phyloP scores from a whole-genome alignment of 2,329 filamentous ascomycete genomes.

The Chrysosporium keratinophilum region DNA sequence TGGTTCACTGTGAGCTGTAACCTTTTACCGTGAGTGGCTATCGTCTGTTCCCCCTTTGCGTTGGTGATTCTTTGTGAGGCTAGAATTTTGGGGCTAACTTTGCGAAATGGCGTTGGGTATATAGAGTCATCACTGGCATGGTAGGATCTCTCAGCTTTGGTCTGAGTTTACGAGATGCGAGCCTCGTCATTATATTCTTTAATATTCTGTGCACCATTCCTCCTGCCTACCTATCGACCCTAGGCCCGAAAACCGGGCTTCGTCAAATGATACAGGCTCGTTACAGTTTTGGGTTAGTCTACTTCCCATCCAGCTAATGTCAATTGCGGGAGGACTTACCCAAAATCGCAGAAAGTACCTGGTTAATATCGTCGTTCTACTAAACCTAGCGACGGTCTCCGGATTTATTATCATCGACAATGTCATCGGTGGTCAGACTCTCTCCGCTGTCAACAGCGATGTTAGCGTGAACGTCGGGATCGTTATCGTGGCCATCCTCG shows the following conservation, averaged over 20 bases:
- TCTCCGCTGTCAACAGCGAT: constrained; percentile 54
- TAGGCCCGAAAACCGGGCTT: constrained; percentile 25
- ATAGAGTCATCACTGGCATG: constrained; percentile 17
- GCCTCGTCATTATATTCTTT: constrained; percentile 22
- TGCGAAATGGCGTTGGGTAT: not conserved
- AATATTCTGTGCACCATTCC: constrained; percentile 21
- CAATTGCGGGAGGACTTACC: not conserved
- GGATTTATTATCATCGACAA: constrained; percentile 55
- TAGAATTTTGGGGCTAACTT: not conserved
- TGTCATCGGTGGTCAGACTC: constrained; percentile 57
- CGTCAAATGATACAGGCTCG: constrained; percentile 24
- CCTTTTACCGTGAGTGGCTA: constrained; percentile 44
- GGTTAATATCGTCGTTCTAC: constrained; percentile 49
- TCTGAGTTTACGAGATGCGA: constrained; percentile 15
- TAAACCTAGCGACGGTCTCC: constrained; percentile 53
- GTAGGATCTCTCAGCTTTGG: constrained; percentile 15
- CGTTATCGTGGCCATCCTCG: constrained; percentile 52
- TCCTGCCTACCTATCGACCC: constrained; percentile 20
- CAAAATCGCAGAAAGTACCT: constrained; percentile 13
- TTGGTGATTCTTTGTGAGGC: not conserved
- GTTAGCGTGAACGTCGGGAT: constrained; percentile 39
- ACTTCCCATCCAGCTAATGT: not conserved
- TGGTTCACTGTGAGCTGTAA: constrained; percentile 51
- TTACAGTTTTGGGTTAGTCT: constrained; percentile 23
- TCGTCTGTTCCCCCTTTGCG: not conserved